Conservation (phyloP, 441 rosid genomes). For the Croton laevigatus region DNA sequence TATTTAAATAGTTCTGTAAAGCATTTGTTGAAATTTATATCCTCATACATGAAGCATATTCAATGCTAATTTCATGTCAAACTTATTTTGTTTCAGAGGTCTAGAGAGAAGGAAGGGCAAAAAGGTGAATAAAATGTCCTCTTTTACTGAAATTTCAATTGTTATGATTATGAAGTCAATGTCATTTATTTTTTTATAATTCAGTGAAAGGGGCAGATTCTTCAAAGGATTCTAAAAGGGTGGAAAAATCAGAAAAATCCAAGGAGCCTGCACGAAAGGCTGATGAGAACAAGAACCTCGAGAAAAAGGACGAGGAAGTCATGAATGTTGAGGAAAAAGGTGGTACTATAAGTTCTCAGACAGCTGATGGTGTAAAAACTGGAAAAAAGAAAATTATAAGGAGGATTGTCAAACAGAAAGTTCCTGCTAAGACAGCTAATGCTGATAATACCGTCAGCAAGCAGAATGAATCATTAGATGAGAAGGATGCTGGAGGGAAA, state of each 20-base stretch:
- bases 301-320: slow-evolving; percentile 36
- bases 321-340: slow-evolving; percentile 40
- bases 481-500: slow-evolving; percentile 40
- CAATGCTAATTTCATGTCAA: slow-evolving; percentile 19
- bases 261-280: slow-evolving; percentile 33
- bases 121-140: slow-evolving; percentile 48
- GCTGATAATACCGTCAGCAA: slow-evolving; percentile 38
- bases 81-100: slow-evolving; percentile 37
- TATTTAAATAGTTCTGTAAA: background rate
- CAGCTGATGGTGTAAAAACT: slow-evolving; percentile 44
- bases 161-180: slow-evolving; percentile 13
- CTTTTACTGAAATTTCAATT: slow-evolving; percentile 8
- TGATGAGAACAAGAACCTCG: slow-evolving; percentile 32
- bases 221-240: slow-evolving; percentile 38
- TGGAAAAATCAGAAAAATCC: slow-evolving; percentile 37
- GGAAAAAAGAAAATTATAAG: slow-evolving; percentile 77
- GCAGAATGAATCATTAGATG: slow-evolving; percentile 41
- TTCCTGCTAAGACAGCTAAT: slow-evolving; percentile 42
- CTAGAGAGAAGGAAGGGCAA: slow-evolving; percentile 46
- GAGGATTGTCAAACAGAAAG: slow-evolving; percentile 75
- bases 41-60: background rate
- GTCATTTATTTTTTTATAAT: slow-evolving; percentile 14
- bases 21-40: slow-evolving; percentile 10
- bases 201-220: slow-evolving; percentile 42
- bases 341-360: slow-evolving; percentile 39